phyloP scores from a whole-genome alignment of 2,329 filamentous ascomycete genomes.

The Onygenales sp. region DNA sequence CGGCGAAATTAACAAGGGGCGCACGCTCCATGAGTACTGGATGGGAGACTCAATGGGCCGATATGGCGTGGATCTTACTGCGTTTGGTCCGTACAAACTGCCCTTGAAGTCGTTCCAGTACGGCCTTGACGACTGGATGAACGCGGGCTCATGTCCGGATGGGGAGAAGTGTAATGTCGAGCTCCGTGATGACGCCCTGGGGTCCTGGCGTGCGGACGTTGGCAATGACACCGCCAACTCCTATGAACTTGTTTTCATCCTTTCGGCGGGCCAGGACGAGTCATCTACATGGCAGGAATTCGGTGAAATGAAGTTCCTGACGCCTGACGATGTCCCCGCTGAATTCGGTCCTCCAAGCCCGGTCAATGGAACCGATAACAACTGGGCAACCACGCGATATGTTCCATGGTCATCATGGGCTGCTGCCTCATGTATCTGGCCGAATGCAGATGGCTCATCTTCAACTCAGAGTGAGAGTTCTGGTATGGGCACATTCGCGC shows the following conservation, averaged over 20 bases:
- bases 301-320: constrained; percentile 12
- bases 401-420: constrained; percentile 13
- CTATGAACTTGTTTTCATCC: constrained; percentile 13
- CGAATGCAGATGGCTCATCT: constrained; percentile 10
- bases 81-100: constrained; percentile 11
- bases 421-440: constrained; percentile 11
- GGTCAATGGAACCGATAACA: constrained; percentile 3
- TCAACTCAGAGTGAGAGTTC: constrained; percentile 13
- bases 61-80: constrained; percentile 12
- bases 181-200: constrained; percentile 10
- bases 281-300: constrained; percentile 13
- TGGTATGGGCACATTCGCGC: constrained; percentile 11
- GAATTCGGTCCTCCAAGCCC: constrained; percentile 8
- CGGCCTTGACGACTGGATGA: constrained; percentile 8
- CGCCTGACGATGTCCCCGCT: constrained; percentile 7
- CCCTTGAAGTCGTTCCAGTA: constrained; percentile 10
- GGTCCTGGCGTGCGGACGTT: constrained; percentile 11
- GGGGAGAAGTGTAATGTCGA: constrained; percentile 8
- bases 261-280: constrained; percentile 12
- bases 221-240: constrained; percentile 9
- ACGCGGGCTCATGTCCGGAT: constrained; percentile 8
- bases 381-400: constrained; percentile 10
- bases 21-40: constrained; percentile 14
- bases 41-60: constrained; percentile 12
- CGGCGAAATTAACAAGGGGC: constrained; percentile 9